Percentiles rank a stretch among this genome's conserved stretches.
Evolutionary conservation across 208 protist species (phyloP).

Genomic region (Acanthamoeba sp.): DNA sequence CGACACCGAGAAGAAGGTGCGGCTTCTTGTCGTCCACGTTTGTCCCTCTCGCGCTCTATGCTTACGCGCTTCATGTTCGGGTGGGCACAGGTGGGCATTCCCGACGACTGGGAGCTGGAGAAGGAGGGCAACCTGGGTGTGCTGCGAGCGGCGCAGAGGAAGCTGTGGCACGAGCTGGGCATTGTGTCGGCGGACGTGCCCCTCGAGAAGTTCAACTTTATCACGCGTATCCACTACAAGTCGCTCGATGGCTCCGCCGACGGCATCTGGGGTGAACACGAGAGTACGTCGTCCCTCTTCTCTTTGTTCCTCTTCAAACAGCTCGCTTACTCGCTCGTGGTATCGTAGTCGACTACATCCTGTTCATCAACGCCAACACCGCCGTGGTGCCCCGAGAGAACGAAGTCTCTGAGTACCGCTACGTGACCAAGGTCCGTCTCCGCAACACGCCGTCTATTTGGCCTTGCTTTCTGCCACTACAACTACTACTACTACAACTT

Average conservation of each 20-base stretch:
- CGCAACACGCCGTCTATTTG: too few species aligned
- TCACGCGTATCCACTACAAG: constrained; percentile 91
- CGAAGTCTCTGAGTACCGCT: constrained; percentile 86
- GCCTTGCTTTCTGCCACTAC: too few species aligned
- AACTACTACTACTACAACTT: too few species aligned
- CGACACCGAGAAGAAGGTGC: constrained; percentile 74
- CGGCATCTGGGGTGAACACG: constrained; percentile 90
- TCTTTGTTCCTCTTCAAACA: background rate
- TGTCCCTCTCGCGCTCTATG: background rate
- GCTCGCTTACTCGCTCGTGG: background rate
- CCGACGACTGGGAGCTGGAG: constrained; percentile 73
- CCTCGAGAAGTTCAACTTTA: constrained; percentile 84
- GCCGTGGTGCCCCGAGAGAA: constrained; percentile 76
- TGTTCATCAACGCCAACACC: constrained; percentile 78
- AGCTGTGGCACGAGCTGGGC: constrained; percentile 93
- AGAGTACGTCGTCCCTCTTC: constrained; percentile 82
- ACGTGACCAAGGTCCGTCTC: constrained; percentile 76
- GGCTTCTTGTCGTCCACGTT: background rate
- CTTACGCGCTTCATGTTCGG: background rate
- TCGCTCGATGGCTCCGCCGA: constrained; percentile 81
- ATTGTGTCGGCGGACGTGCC: constrained; percentile 83
- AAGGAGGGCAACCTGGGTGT: constrained; percentile 79
- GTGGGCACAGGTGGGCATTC: background rate
- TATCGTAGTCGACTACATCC: constrained; percentile 86
- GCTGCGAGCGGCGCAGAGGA: constrained; percentile 87